Conservation (phyloP, 306 rosid species). For the Ceratonia siliqua region DNA sequence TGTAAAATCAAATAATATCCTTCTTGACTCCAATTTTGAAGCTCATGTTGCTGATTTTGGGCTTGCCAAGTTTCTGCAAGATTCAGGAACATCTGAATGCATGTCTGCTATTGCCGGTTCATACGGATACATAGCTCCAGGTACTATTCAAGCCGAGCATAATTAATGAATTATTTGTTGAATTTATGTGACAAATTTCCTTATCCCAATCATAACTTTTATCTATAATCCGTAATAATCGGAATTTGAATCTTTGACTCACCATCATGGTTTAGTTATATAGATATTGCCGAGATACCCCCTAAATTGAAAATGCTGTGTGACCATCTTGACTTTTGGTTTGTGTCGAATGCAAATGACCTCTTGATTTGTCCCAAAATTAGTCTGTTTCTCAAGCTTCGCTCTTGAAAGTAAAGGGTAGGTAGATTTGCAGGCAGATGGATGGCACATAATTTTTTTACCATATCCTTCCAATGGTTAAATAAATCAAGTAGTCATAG, state of each 20-base stretch:
- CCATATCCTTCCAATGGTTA: conserved; percentile 31
- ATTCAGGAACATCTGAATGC: conserved; percentile 97
- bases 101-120: conserved; percentile 99
- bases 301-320: conserved; percentile 30
- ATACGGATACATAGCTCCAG: conserved; percentile 98
- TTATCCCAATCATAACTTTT: conserved; percentile 32
- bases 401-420: conserved; percentile 42
- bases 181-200: conserved; percentile 3
- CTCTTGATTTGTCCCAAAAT: conserved; percentile 16
- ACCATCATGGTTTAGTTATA: conserved; percentile 25
- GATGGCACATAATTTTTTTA: conserved; percentile 30
- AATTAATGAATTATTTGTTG: conserved; percentile 18
- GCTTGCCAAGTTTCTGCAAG: conserved; percentile 96
- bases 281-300: conserved; percentile 32
- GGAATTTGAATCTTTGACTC: conserved; percentile 36
- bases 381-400: conserved; percentile 21
- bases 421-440: conserved; percentile 34
- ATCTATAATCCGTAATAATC: conserved; percentile 20
- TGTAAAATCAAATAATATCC: conserved; percentile 93
- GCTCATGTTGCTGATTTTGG: conserved; percentile 99
- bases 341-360: not conserved
- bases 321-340: conserved; percentile 41
- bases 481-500: conserved; percentile 4
- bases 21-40: conserved; percentile 80
- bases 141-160: conserved; percentile 44